Base-by-base conservation (phyloP, 1,284 basidiomycete species). In the Pseudozyma hubeiensis region DNA sequence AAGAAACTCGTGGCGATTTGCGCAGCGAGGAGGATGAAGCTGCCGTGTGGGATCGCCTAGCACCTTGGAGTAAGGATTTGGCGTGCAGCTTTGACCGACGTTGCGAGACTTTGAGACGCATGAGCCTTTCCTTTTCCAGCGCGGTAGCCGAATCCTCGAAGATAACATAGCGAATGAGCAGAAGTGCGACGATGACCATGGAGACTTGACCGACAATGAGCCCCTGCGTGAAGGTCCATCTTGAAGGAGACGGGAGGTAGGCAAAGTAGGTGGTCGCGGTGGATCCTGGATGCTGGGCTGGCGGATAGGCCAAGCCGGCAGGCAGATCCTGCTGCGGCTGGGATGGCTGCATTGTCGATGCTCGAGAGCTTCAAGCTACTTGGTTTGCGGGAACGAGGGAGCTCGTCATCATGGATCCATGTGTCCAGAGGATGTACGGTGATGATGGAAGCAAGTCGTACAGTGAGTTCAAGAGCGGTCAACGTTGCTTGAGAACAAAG, bases 121-220 rank as follows among this genome's bases (percentile, higher is more conserved):
- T 68, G 16, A 74, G 57, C 17, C 70, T 64, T 57, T 69, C 58
- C 53, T 79, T 64, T 55, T 68, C 71, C 13, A 73, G 61, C 3
- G 76, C 66, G 2, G 59, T 67, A 7, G 71, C 72, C 30, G 74
- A 75, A 51, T 86, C 85, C 46, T 87, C 87, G 69, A 89, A 88
- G 49, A 88, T 86, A 75, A 88, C 86, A 82, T 88, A 88, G 48
- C 87, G 86, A 45, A 89, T 83, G 64, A 76, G 49, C 13, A 78
- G 46, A 2, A 70, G 41, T 3, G 72, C 66, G 29, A 74, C 59
- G 53, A 78, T 30, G 34, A 77, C 64, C 59, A 88, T 86, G 13
- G 86, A 86, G 6, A 86, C 84, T 80, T 88, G 88, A 9, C 88
- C 88, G 24, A 87, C 79, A 35, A 88, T 81, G 59, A 88, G 85